Evolutionary conservation across 1,284 basidiomycete genomes (phyloP), one percentile per base, ranked within the genome.

Genomic region (Peniophora sp.): DNA sequence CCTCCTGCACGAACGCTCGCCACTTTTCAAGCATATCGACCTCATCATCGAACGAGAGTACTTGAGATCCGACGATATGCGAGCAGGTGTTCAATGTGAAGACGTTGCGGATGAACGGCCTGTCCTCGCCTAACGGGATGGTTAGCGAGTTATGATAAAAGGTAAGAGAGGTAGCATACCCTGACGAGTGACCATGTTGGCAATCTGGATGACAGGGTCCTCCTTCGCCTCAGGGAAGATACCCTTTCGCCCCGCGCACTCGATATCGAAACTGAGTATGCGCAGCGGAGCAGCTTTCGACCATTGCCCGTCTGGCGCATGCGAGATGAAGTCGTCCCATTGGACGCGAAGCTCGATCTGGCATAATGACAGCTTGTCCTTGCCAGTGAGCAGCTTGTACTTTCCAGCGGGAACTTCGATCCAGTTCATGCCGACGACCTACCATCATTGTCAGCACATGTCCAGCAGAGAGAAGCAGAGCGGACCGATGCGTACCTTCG

Each of bases 351-450:
- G 67, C 65, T 97, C 95, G 11, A 96, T 77, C 62, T 97, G 94
- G 65, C 92, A 97, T 39, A 77, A 76, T 0, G 93, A 95, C 43
- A 77, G 75, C 63, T 83, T 89, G 27, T 76, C 73, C 27, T 73
- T 71, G 8, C 68, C 71, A 0, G 75, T 59, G 16, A 85, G 55
- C 9, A 95, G 59, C 16, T 73, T 72, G 62, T 97, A 97, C 58
- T 81, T 83, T 1, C 89, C 89, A 1, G 85, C 82, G 2, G 88
- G 87, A 17, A 93, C 71, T 66, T 97, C 92, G 39, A 97, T 85
- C 94, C 94, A 97, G 63, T 96, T 97, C 94, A 97, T 97, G 2
- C 94, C 94, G 43, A 94, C 85, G 20, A 97, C 81, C 90, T 95
- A 56, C 8, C 35, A 47, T 5, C 11, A 52, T 38, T 23, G 12